phyloP scores from a whole-genome alignment of 2,329 filamentous ascomycete genomes.

The Penicillium italicum region DNA sequence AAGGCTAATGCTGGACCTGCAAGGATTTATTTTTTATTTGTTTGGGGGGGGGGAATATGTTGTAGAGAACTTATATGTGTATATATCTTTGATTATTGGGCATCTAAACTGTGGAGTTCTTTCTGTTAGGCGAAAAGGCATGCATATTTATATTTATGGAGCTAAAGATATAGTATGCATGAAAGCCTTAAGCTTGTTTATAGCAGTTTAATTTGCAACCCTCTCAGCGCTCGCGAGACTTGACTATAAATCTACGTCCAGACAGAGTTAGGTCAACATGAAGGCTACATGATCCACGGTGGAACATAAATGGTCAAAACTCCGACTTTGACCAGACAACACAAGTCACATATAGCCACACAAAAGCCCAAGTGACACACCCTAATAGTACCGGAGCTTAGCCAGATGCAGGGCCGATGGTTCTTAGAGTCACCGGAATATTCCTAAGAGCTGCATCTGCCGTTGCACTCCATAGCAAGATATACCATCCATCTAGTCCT shows the following conservation, averaged over 20 bases:
- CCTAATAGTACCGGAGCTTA: background rate
- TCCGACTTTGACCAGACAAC: background rate
- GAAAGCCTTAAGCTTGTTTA: background rate
- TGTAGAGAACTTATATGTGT: background rate
- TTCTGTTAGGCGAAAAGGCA: background rate
- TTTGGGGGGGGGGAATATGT: background rate
- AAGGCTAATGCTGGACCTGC: background rate
- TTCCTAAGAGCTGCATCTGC: background rate
- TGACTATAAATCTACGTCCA: background rate
- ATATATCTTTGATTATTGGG: background rate
- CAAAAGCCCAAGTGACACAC: background rate
- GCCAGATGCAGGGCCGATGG: background rate
- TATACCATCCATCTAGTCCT: background rate
- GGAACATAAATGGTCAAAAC: background rate
- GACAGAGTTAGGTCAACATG: background rate
- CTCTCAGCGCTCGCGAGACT: background rate
- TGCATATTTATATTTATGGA: background rate
- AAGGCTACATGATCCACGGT: background rate
- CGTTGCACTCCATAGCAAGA: background rate
- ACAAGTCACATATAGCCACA: background rate
- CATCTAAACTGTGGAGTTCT: too few species aligned
- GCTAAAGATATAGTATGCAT: background rate
- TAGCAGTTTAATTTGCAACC: background rate
- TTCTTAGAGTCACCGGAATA: slow-evolving; percentile 1
- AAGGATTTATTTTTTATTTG: background rate